A percentile compares a stretch with the other conserved stretches of the same genome.
Conservation (phyloP, 768 basidiomycete genomes). For the Exidia glandulosa region DNA sequence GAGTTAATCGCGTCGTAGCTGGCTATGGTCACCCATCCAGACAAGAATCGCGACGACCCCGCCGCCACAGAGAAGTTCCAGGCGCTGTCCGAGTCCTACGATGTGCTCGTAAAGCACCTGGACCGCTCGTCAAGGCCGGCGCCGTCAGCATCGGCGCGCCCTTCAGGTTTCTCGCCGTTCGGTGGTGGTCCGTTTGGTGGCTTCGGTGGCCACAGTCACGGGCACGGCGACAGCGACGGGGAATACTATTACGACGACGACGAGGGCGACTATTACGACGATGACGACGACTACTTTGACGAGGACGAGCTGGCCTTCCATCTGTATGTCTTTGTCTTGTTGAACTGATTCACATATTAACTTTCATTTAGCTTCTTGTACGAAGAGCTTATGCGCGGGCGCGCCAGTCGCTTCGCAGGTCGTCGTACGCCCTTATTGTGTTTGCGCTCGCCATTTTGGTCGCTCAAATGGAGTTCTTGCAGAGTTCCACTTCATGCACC, state of each 20-base stretch:
- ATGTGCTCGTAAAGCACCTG: constrained; percentile 44
- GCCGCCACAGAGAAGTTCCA: constrained; percentile 63
- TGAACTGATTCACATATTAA: neutral
- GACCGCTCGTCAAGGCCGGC: constrained; percentile 24
- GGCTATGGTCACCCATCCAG: constrained; percentile 61
- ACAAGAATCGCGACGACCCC: constrained; percentile 59
- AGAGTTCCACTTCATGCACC: neutral
- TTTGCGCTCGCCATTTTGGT: constrained; percentile 9
- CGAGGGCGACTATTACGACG: constrained; percentile 27
- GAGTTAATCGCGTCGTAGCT: constrained; percentile 24
- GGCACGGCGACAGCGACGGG: constrained; percentile 15
- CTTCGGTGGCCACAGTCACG: neutral
- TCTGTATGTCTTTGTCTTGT: constrained; percentile 24
- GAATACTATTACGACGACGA: constrained; percentile 23
- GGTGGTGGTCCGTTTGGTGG: neutral
- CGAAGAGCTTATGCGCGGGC: constrained; percentile 32
- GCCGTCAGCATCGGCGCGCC: too few relatives aligned
- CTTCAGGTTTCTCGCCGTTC: too few relatives aligned
- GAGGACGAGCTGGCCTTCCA: constrained; percentile 29
- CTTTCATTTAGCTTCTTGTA: constrained; percentile 34
- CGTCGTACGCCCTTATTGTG: constrained; percentile 17
- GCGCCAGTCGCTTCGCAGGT: constrained; percentile 17
- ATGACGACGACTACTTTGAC: constrained; percentile 17
- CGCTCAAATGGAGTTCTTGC: constrained; percentile 11
- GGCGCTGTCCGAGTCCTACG: constrained; percentile 57